Percentiles rank a stretch among this genome's conserved stretches.
phyloP scores from a whole-genome alignment of 495 filamentous ascomycete genomes.

The Lineolata rhizophorae region DNA sequence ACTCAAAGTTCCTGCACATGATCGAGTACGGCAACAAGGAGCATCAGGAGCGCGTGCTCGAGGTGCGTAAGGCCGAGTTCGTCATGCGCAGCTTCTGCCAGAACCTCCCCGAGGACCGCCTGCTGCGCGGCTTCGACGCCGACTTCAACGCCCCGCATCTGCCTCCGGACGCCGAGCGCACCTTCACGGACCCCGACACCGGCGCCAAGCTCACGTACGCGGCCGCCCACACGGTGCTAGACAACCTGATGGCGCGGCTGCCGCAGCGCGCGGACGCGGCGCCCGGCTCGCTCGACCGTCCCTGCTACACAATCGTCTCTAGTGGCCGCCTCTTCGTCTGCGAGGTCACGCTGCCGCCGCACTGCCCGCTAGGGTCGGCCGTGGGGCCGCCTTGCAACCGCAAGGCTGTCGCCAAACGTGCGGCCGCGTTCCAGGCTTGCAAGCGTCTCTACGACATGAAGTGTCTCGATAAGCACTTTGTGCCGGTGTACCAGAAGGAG shows the following conservation, averaged over 20 bases:
- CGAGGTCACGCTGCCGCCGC: conserved; percentile 63
- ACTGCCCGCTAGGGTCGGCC: conserved; percentile 44
- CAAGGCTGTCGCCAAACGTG: conserved; percentile 67
- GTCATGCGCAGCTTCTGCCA: conserved; percentile 55
- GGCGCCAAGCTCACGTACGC: conserved; percentile 66
- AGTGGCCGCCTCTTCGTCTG: conserved; percentile 48
- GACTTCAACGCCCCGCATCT: conserved; percentile 21
- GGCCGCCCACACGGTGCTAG: conserved; percentile 40
- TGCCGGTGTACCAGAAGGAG: conserved; percentile 44
- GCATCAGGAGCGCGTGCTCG: conserved; percentile 31
- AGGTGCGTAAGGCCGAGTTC: conserved; percentile 30
- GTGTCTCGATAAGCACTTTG: conserved; percentile 50
- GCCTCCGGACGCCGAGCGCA: conserved; percentile 14
- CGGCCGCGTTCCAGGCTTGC: conserved; percentile 77
- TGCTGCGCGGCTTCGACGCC: conserved; percentile 38
- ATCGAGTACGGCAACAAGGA: conserved; percentile 39
- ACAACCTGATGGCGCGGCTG: conserved; percentile 1
- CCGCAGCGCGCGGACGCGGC: conserved; percentile 27
- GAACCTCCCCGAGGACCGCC: conserved; percentile 50
- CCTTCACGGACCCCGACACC: conserved; percentile 41
- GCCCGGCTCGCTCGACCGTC: too few relatives aligned
- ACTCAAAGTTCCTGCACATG: conserved; percentile 73
- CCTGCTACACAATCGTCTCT: too few relatives aligned
- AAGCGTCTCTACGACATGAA: conserved; percentile 39
- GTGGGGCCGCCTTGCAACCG: conserved; percentile 35